Conservation (phyloP, 352 stramenopile genomes). For the Globisporangium barbulae region DNA sequence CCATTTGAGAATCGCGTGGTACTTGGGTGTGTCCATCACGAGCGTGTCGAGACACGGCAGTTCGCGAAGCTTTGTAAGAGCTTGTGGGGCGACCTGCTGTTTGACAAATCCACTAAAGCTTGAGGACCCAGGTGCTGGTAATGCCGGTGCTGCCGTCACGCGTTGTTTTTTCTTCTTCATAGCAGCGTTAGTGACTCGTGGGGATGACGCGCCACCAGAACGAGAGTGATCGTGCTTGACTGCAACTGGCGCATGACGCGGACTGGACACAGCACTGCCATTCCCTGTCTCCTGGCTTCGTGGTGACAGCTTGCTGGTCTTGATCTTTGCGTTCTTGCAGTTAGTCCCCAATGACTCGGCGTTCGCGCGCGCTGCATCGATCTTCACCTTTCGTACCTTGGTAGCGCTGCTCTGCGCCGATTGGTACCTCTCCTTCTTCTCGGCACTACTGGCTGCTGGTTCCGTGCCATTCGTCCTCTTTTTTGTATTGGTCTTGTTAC, state of each 20-base stretch:
- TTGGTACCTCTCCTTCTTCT: not conserved
- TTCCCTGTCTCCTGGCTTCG: not conserved
- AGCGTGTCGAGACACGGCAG: constrained; percentile 38
- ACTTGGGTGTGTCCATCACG: constrained; percentile 38
- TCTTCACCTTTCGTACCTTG: constrained; percentile 11
- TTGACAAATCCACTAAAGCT: constrained; percentile 4
- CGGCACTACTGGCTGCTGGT: not conserved
- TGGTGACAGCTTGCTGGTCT: constrained; percentile 3
- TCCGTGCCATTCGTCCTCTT: constrained; percentile 15
- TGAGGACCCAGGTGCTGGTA: not conserved
- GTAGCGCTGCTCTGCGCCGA: not conserved
- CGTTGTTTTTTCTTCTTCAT: constrained; percentile 6
- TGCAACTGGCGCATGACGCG: not conserved
- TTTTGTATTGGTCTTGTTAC: constrained; percentile 1
- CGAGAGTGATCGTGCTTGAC: not conserved
- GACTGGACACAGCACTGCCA: not conserved
- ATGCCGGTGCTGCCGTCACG: not conserved
- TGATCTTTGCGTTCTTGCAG: constrained; percentile 19
- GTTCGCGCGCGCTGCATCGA: not conserved
- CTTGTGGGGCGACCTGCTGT: constrained; percentile 12
- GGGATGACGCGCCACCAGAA: not conserved
- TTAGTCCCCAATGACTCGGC: constrained; percentile 3
- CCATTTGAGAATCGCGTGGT: constrained; percentile 45
- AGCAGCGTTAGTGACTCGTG: not conserved
- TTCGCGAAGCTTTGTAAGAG: constrained; percentile 38